Percentiles rank a stretch among this genome's conserved stretches.
phyloP scores from a whole-genome alignment of 495 filamentous ascomycete genomes.

The Symbiotaphrina buchneri region DNA sequence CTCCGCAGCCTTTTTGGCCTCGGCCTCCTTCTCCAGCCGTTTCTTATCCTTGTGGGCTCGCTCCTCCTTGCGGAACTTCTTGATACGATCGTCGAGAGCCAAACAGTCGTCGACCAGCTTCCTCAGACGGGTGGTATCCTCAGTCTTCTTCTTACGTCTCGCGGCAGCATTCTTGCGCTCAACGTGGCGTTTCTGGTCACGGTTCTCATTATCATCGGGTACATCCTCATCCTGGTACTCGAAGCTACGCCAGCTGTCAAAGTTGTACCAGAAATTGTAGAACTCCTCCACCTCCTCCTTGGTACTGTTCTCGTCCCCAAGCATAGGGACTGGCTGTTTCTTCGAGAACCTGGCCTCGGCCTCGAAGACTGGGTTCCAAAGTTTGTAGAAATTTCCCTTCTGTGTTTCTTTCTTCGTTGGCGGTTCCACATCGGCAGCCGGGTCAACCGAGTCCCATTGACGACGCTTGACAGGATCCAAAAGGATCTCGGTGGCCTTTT shows the following conservation, averaged over 20 bases:
- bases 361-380: conserved; percentile 72
- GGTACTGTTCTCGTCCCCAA: conserved; percentile 67
- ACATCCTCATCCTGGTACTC: conserved; percentile 98
- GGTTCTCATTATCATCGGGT: conserved; percentile 94
- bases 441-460: conserved; percentile 92
- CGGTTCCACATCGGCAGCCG: conserved; percentile 73
- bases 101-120: conserved; percentile 72
- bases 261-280: conserved; percentile 99
- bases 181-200: conserved; percentile 92
- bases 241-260: conserved; percentile 93
- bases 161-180: conserved; percentile 97
- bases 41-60: conserved; percentile 89
- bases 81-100: conserved; percentile 77
- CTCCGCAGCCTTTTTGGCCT: conserved; percentile 61
- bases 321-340: conserved; percentile 59
- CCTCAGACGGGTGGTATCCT: conserved; percentile 79
- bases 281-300: conserved; percentile 81
- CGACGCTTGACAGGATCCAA: conserved; percentile 79
- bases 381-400: conserved; percentile 85
- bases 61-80: conserved; percentile 80
- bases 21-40: conserved; percentile 73
- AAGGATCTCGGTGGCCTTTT: conserved; percentile 89
- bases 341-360: conserved; percentile 85
- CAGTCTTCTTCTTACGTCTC: conserved; percentile 96
- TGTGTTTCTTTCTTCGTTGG: conserved; percentile 71